A percentile compares a stretch with the other conserved stretches of the same genome.
phyloP scores from a whole-genome alignment of 1,139 yeast species.

The Pichia sp. region DNA sequence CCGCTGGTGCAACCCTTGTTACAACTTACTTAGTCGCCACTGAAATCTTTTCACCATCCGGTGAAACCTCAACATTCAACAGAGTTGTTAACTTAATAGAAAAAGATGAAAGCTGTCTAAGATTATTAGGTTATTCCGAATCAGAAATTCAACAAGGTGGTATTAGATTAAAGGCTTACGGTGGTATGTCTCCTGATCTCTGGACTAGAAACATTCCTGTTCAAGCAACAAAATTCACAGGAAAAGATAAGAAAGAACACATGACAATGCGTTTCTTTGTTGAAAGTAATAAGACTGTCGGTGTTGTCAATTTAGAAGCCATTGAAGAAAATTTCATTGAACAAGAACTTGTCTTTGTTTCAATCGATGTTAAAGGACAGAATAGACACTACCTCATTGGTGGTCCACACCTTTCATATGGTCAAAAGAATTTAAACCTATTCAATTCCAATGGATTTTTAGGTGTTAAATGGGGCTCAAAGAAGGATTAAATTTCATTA shows the following conservation, averaged over 20 bases:
- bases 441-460: slow-evolving; percentile 50
- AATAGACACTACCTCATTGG: slow-evolving; percentile 70
- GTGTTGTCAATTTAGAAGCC: slow-evolving; percentile 77
- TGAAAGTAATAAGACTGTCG: slow-evolving; percentile 60
- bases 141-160: slow-evolving; percentile 32
- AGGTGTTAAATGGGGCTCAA: slow-evolving; percentile 87
- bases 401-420: slow-evolving; percentile 26
- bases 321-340: slow-evolving; percentile 62
- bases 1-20: slow-evolving; percentile 62
- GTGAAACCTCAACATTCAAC: slow-evolving; percentile 88
- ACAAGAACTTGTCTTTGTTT: slow-evolving; percentile 72
- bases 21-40: slow-evolving; percentile 75
- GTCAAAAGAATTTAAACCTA: slow-evolving; percentile 23
- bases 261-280: slow-evolving; percentile 85
- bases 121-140: slow-evolving; percentile 50
- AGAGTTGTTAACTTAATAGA: slow-evolving; percentile 79
- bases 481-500: slow-evolving; percentile 41
- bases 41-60: slow-evolving; percentile 83
- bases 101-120: slow-evolving; percentile 59
- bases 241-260: slow-evolving; percentile 75
- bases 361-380: slow-evolving; percentile 72
- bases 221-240: slow-evolving; percentile 37
- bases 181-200: slow-evolving; percentile 64
- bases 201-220: slow-evolving; percentile 93
- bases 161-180: slow-evolving; percentile 73